A percentile compares a stretch with the other conserved stretches of the same genome.
Evolutionary conservation across 75 land plant species (phyloP).

Genomic region (Selaginella tamariscina): DNA sequence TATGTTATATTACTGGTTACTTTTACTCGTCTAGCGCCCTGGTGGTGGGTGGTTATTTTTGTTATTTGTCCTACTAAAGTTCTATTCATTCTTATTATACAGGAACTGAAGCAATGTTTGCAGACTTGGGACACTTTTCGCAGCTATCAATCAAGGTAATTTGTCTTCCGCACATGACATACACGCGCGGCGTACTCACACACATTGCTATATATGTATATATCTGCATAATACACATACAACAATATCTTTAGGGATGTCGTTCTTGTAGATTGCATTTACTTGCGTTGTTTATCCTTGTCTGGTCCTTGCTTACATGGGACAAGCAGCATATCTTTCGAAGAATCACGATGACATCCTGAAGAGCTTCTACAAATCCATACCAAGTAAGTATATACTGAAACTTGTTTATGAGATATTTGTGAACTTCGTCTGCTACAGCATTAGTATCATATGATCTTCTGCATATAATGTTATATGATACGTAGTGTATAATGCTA

Average conservation of each 20-base stretch:
- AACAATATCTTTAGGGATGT: not conserved
- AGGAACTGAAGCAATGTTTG: constrained; percentile 86
- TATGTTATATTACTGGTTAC: not conserved
- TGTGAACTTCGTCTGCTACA: too few species aligned
- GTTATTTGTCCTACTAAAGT: too few species aligned
- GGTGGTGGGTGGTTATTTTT: not conserved
- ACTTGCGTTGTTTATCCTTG: constrained; percentile 62
- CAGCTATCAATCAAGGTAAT: constrained; percentile 45
- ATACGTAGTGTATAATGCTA: not conserved
- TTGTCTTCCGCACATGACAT: too few species aligned
- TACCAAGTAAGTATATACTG: constrained; percentile 48
- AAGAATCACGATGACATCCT: constrained; percentile 28
- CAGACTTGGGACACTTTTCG: constrained; percentile 75
- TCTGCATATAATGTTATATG: too few species aligned
- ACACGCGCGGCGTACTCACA: not conserved
- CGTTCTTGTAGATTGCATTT: constrained; percentile 35
- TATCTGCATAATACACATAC: not conserved
- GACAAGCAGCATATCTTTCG: constrained; percentile 83
- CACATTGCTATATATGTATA: not conserved
- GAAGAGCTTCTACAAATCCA: constrained; percentile 54
- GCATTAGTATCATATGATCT: too few species aligned
- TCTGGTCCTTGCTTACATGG: constrained; percentile 75
- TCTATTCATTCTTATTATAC: constrained; percentile 3
- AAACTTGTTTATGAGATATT: not conserved
- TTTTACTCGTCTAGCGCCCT: not conserved